These are phyloP conservation scores for Gaultheria prostrata DNA, from an alignment of 148 eudicot genomes.

Conservation along the genomic window DNA sequence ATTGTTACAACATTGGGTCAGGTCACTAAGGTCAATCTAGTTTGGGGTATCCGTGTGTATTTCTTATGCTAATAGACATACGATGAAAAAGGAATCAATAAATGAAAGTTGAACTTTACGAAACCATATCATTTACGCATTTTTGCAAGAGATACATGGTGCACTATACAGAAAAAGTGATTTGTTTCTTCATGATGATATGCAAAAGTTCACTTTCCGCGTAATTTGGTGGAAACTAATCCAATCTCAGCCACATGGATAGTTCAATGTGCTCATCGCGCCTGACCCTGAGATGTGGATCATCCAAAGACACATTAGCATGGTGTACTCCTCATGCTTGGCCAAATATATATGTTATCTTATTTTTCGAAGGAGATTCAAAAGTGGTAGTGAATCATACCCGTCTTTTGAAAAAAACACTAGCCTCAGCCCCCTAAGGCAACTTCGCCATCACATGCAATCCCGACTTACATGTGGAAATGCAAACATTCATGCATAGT, in stretches of 20 bases:
- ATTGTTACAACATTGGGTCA: not conserved
- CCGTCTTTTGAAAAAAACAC: conserved; percentile 71
- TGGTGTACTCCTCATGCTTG: too few relatives aligned
- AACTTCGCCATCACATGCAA: too few relatives aligned
- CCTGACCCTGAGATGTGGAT: too few relatives aligned
- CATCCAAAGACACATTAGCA: too few relatives aligned
- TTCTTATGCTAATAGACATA: not conserved
- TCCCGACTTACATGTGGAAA: too few relatives aligned
- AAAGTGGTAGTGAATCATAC: conserved; percentile 26
- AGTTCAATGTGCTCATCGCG: too few relatives aligned
- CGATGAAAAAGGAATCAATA: not conserved
- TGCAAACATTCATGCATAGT: not conserved
- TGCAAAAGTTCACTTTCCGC: not conserved
- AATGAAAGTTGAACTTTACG: not conserved
- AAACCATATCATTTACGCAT: not conserved
- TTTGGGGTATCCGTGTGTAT: not conserved
- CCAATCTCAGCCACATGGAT: too few relatives aligned
- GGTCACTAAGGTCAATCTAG: not conserved
- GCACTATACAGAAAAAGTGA: not conserved
- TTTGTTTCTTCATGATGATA: not conserved
- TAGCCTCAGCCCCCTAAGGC: conserved; percentile 77
- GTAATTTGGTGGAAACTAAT: not conserved
- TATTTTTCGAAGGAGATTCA: too few relatives aligned
- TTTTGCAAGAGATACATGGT: not conserved
- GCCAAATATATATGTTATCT: too few relatives aligned